These are phyloP conservation scores for Kalanchoe fedtschenkoi DNA, from an alignment of 164 flowering plant species.

Conservation along the genomic window DNA sequence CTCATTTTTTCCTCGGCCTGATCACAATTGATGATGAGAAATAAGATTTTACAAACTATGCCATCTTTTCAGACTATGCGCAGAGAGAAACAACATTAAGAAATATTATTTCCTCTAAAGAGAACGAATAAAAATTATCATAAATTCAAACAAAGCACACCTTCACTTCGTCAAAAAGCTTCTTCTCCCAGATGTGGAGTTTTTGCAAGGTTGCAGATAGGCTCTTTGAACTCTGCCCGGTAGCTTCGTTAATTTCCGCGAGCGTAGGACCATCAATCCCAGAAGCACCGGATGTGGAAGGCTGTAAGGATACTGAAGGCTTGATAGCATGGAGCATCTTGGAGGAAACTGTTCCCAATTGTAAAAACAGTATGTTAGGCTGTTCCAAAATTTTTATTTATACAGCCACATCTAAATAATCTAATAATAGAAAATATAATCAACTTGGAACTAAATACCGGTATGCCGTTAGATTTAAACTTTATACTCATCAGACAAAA, in stretches of 20 bases:
- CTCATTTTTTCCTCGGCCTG: constrained; percentile 97
- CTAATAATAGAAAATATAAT: background rate
- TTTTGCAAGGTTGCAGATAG: constrained; percentile 81
- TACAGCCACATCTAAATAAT: background rate
- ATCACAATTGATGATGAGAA: constrained; percentile 9
- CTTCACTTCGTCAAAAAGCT: constrained; percentile 89
- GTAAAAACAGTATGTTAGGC: constrained; percentile 1
- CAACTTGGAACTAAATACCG: background rate
- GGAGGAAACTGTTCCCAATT: constrained; percentile 39
- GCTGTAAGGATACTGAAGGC: constrained; percentile 55
- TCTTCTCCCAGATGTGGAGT: constrained; percentile 92
- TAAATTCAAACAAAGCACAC: constrained; percentile 23
- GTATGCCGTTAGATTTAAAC: background rate
- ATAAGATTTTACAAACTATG: background rate
- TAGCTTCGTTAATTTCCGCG: constrained; percentile 32
- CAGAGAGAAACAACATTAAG: background rate
- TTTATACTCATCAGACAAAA: background rate
- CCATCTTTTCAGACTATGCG: background rate
- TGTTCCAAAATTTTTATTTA: background rate
- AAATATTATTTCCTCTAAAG: background rate
- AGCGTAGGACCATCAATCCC: constrained; percentile 31
- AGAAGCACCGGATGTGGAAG: constrained; percentile 45
- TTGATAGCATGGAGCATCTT: constrained; percentile 70
- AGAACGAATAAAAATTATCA: background rate
- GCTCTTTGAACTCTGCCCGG: constrained; percentile 28